Conservation (phyloP, 129 eudicot genomes). For the Flaveria sonorensis region DNA sequence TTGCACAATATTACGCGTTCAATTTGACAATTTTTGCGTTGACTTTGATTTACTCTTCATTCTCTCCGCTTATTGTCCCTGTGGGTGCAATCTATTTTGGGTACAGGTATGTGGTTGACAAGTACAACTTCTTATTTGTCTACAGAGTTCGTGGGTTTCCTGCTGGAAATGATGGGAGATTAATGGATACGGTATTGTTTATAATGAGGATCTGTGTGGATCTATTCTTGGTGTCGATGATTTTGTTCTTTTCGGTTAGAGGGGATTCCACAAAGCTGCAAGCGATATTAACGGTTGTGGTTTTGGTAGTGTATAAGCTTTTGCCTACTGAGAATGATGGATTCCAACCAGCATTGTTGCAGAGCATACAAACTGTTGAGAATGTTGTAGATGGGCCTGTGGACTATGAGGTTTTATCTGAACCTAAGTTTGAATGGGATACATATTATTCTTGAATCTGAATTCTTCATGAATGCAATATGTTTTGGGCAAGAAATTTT, state of each 20-base stretch:
- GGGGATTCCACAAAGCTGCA: constrained; percentile 93
- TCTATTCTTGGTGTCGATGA: constrained; percentile 80
- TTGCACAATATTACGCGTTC: constrained; percentile 96
- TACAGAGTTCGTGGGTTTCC: constrained; percentile 98
- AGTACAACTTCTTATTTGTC: constrained; percentile 92
- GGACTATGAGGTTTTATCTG: constrained; percentile 85
- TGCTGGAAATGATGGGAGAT: constrained; percentile 95
- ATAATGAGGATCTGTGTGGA: constrained; percentile 93
- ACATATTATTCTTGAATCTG: constrained; percentile 54
- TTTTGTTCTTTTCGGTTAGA: constrained; percentile 77
- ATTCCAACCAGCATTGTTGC: constrained; percentile 70
- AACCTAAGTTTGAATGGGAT: constrained; percentile 98
- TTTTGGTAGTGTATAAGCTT: constrained; percentile 74
- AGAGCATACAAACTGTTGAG: constrained; percentile 81
- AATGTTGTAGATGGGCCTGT: constrained; percentile 75
- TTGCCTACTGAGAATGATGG: constrained; percentile 77
- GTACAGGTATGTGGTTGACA: constrained; percentile 88
- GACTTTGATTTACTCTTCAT: constrained; percentile 84
- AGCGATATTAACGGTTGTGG: constrained; percentile 86
- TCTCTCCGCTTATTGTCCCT: constrained; percentile 94
- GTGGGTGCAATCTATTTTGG: constrained; percentile 95
- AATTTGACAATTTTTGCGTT: constrained; percentile 90
- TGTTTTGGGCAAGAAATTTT: constrained; percentile 9
- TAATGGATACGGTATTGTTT: constrained; percentile 85
- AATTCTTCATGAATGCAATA: background rate